Base-by-base conservation (phyloP, 345 rosid species). In the Sonneratia caseolaris region DNA sequence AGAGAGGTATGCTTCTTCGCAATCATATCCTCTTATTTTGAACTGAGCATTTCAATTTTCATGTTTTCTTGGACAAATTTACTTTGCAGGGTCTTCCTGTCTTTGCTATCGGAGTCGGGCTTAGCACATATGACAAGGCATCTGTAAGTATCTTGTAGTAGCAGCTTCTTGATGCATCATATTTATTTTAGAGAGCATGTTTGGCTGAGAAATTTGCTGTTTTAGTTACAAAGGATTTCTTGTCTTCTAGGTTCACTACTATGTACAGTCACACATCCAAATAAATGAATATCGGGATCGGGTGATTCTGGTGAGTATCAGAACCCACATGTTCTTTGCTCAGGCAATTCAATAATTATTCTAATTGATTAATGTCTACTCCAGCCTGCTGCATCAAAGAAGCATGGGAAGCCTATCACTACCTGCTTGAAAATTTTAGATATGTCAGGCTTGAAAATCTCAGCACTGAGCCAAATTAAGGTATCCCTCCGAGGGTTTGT, bases 261-360 rank as follows among this genome's bases (percentile, higher is more conserved):
- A 94, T 78, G 84, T 90, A 69, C 98, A 94, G 61, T 90, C 98
- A 18, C 97, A 94, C 75, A 94, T 94, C 77, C 98, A 94, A 84
- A 86, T 94, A 75, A 94, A 94, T 74, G 98, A 94, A 80, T 94
- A 82, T 74, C 80, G 98, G 65, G 98, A 94, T 68, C 86, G 91
- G 61, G 85, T 91, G 65, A 66, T 94, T 74, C 82, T 94, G 87
- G 97, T 94, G 79, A 85, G 97, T 77, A 51, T 70, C 49, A 70
- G 37, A 68, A 66, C 73, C 61, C 42, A 40, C 24, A 24, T n/a
- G 21, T n/a, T 9, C 61, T 22, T 40, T 70, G 51, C 42, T 4
- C 9, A 37, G 48, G 66, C 51, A 45, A 69, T 49, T 11, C 40
- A 22, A 68, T 55, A 35, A 21, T 49, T 66, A 6, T 40, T 42